Conservation (phyloP, 2,329 filamentous ascomycete genomes). For the Pseudonectria foliicola region DNA sequence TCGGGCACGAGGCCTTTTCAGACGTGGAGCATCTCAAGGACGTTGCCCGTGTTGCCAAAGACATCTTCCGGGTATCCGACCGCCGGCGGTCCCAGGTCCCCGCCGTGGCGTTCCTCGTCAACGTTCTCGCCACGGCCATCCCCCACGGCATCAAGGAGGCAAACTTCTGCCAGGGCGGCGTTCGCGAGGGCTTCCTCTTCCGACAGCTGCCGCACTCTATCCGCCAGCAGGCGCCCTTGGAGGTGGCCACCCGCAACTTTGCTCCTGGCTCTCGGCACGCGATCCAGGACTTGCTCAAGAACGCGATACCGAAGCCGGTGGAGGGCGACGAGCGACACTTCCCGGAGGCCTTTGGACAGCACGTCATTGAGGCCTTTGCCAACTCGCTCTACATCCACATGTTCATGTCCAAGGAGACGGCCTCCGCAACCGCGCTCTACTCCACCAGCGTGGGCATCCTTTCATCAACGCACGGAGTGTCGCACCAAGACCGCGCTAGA, state of each 20-base stretch:
- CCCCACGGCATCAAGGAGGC: conserved; percentile 53
- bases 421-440: conserved; percentile 53
- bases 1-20: conserved; percentile 41
- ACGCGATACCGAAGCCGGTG: conserved; percentile 35
- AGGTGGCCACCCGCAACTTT: conserved; percentile 50
- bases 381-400: conserved; percentile 52
- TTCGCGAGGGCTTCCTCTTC: conserved; percentile 61
- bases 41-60: conserved; percentile 27
- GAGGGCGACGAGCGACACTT: conserved; percentile 18
- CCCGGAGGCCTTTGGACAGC: conserved; percentile 34
- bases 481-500: conserved; percentile 52
- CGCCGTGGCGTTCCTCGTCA: conserved; percentile 59
- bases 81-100: conserved; percentile 59
- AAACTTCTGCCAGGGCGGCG: conserved; percentile 64
- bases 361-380: conserved; percentile 48
- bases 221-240: conserved; percentile 48
- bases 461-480: conserved; percentile 53
- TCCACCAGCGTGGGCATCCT: conserved; percentile 57
- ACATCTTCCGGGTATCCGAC: conserved; percentile 56
- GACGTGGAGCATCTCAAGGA: conserved; percentile 35
- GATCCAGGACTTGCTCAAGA: conserved; percentile 41
- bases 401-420: conserved; percentile 43
- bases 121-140: conserved; percentile 53
- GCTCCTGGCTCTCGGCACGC: conserved; percentile 39
- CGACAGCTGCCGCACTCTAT: conserved; percentile 38